Base-by-base conservation (phyloP, 2,329 filamentous ascomycete species). In the Fusarium verrucosum region DNA sequence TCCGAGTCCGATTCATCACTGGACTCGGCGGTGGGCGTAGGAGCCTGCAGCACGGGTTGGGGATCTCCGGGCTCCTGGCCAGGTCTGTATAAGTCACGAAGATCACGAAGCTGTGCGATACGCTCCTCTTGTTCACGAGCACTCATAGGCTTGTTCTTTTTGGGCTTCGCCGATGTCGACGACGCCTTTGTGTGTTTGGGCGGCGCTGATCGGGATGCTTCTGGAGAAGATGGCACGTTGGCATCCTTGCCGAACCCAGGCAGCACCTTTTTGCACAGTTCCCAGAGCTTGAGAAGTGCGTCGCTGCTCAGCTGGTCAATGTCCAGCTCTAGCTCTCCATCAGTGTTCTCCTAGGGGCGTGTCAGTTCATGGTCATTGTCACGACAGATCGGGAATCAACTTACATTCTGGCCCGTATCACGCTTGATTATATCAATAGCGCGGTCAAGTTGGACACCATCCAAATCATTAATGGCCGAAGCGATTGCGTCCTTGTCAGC, bases 401-500 rank as follows among this genome's bases (percentile, higher is more conserved):
- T 86, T 84, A 80, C 95, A 82, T 82, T 90, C 82, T 79, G 92
- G 80, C 81, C 92, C 77, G 80, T 96, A 68, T 96, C 94, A 66
- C 87, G 87, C 75, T 96, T 92, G 73, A 99, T 98, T 62, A 98
- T 94, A 58, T 90, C 87, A 28, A 97, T 92, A 1, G 94, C 92
- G 68, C 88, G 87, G 45, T 89, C 85, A 72, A 97, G 90, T 67
- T 92, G 88, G n/a, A 83, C 82, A 45, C 90, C 89, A 17, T 93
- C 89, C 55, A 98, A 87, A 62, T 89, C 89, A 70, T 89, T 91
- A 65, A 97, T 95, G 14, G 91, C 91, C 57, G 90, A 89, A 2
- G 92, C 94, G 56, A 99, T 96, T 66, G 94, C 87, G 56, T 95
- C 92, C 81, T 98, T 98, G 78, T 99, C 93, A 5, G 89, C 83